Evolutionary conservation across 2,329 filamentous ascomycete species (phyloP), one percentile per base, ranked within the genome.

Genomic region (Colletotrichum sidae): DNA sequence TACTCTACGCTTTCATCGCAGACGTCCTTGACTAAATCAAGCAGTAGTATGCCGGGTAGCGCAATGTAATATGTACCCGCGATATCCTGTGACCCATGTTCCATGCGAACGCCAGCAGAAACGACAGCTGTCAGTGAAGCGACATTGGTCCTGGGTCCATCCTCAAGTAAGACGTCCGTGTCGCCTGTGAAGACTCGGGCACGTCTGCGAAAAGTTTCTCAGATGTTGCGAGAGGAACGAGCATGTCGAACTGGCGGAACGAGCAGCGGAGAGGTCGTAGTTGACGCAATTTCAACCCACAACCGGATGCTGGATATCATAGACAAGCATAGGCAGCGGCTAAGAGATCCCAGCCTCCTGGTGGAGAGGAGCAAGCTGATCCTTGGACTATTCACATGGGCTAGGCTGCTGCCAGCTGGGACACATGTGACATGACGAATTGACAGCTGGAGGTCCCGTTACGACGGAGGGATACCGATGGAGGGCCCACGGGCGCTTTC

Each of bases 61-160:
- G 25, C 4, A 25, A 4, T 25, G 25, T 25, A 25, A 25, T 25
- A 25, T 25, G 25, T 25, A 25, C 25, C 4, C 25, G 25, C 25
- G 25, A 25, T 25, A 25, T 25, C n/a, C n/a, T 50, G 17, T 38
- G 56, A 39, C 10, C 42, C 50, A 39, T 57, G 35, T 57, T 34
- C 53, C 52, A 41, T 56, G 41, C 47, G 33, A 53, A 55, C 9
- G 58, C 25, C 25, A 25, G 25, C 4, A 25, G 41, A 41, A 34
- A 62, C 52, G 62, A 62, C 58, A 63, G 63, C 58, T 63, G 58
- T 62, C 47, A 62, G 33, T 17, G 25, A 39, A 12, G 55, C 42
- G 42, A 44, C 15, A 33, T 8, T 12, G 10, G 41, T 12, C 46
- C 25, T 15, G 51, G 52, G 62, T 51, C n/a, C 9, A 51, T 47